Conservation (phyloP, 1,284 basidiomycete species). For the Amylostereum areolatum region DNA sequence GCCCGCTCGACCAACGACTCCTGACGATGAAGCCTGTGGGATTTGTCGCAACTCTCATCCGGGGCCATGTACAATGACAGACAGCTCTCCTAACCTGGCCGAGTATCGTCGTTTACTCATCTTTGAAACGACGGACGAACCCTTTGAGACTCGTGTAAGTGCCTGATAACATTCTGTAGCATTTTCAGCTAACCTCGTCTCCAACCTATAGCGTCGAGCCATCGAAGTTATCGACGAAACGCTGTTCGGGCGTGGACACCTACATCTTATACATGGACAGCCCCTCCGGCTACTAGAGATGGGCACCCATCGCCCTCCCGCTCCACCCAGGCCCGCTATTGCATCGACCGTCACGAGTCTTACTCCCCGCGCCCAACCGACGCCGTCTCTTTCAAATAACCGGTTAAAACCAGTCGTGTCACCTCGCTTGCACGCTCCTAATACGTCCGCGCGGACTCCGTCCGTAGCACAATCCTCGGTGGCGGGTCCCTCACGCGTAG, state of each 20-base stretch:
- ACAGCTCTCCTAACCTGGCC: conserved; percentile 55
- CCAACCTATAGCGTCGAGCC: conserved; percentile 44
- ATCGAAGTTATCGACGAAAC: conserved; percentile 61
- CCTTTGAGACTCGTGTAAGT: conserved; percentile 54
- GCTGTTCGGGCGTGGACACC: conserved; percentile 45
- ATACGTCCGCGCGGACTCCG: no score
- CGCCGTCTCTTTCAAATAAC: no score
- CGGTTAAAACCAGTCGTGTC: no score
- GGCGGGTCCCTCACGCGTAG: no score
- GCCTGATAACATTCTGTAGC: not conserved
- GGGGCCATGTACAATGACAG: conserved; percentile 57
- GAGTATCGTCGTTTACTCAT: conserved; percentile 65
- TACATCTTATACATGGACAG: conserved; percentile 52
- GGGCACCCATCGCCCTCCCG: not conserved
- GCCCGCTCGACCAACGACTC: conserved; percentile 8
- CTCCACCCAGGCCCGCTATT: no score
- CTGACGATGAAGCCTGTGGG: conserved; percentile 36
- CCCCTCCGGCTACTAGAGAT: conserved; percentile 50
- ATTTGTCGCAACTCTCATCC: conserved; percentile 55
- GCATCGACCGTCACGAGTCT: no score
- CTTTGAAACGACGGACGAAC: conserved; percentile 53
- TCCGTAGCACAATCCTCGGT: no score
- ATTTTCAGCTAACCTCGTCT: conserved; percentile 8
- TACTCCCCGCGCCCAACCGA: no score
- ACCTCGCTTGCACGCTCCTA: no score